Percentiles rank a stretch among this genome's conserved stretches.
Evolutionary conservation across 805 yeast species (phyloP).

Genomic region (Isabelozyma pseudorhagii): DNA sequence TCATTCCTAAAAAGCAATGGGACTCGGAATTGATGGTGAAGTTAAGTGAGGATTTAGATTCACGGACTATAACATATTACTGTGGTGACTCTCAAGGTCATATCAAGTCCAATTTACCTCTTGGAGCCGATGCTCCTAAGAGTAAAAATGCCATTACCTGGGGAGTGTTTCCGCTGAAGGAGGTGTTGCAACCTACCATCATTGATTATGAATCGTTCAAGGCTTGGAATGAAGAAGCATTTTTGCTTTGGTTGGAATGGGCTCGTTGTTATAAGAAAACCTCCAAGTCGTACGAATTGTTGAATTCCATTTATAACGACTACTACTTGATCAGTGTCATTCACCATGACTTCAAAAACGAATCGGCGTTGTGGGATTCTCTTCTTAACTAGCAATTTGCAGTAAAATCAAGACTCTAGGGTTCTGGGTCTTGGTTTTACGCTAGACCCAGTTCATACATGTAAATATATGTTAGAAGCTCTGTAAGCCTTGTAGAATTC

Average conservation of each 20-base stretch:
- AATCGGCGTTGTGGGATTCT: slow-evolving; percentile 73
- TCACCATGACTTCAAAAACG: slow-evolving; percentile 77
- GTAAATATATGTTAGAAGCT: too few species aligned
- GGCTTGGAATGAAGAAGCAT: slow-evolving; percentile 97
- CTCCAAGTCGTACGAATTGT: slow-evolving; percentile 55
- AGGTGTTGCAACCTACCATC: slow-evolving; percentile 86
- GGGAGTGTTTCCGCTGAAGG: slow-evolving; percentile 95
- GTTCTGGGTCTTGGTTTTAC: background rate
- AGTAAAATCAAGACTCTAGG: background rate
- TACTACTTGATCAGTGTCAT: slow-evolving; percentile 81
- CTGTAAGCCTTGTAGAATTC: too few species aligned
- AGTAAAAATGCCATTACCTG: slow-evolving; percentile 87
- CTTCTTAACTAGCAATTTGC: slow-evolving; percentile 26
- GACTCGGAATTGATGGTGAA: slow-evolving; percentile 48
- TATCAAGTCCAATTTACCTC: slow-evolving; percentile 59
- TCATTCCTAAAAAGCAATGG: slow-evolving; percentile 76
- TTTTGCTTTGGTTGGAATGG: slow-evolving; percentile 91
- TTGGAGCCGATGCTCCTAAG: slow-evolving; percentile 24
- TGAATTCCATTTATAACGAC: slow-evolving; percentile 57
- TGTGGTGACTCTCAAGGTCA: slow-evolving; percentile 60
- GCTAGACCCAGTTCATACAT: background rate
- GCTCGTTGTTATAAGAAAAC: slow-evolving; percentile 66
- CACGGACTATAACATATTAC: slow-evolving; percentile 66
- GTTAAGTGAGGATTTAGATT: slow-evolving; percentile 34
- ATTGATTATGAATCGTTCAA: slow-evolving; percentile 88